phyloP scores from a whole-genome alignment of 139 green algal genomes.

The Coccomyxa sp. region DNA sequence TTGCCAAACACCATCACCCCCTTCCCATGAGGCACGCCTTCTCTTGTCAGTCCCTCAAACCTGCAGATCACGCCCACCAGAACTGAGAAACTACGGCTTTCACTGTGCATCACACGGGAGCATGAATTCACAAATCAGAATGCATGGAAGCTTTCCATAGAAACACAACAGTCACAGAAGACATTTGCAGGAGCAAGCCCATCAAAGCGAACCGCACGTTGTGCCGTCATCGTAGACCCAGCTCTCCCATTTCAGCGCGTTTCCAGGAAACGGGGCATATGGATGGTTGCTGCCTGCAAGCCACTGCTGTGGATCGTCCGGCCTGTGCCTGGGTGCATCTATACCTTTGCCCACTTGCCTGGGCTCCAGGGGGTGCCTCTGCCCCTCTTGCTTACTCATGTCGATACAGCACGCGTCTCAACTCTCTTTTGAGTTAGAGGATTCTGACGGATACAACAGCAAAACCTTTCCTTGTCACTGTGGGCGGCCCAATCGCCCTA shows the following conservation, averaged over 20 bases:
- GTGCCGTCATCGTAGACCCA: slow-evolving; percentile 87
- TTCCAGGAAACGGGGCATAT: slow-evolving; percentile 79
- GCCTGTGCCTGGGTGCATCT: slow-evolving; percentile 2
- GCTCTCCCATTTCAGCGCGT: slow-evolving; percentile 80
- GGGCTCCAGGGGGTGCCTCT: not conserved
- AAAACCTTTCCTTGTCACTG: too few relatives aligned
- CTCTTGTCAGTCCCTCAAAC: slow-evolving; percentile 78
- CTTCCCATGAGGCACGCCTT: slow-evolving; percentile 75
- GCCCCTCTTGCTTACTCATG: too few relatives aligned
- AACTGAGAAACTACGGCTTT: too few relatives aligned
- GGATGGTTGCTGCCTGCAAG: slow-evolving; percentile 47
- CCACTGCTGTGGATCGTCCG: slow-evolving; percentile 8
- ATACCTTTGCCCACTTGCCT: slow-evolving; percentile 17
- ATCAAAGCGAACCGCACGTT: slow-evolving; percentile 52
- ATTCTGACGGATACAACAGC: too few relatives aligned
- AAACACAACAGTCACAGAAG: not conserved
- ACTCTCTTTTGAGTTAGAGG: too few relatives aligned
- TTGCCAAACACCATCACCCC: slow-evolving; percentile 81
- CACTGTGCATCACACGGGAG: too few relatives aligned
- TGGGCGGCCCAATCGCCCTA: too few relatives aligned
- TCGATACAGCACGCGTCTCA: too few relatives aligned
- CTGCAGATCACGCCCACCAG: too few relatives aligned
- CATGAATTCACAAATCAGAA: too few relatives aligned
- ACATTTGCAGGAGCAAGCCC: not conserved
- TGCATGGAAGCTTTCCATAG: too few relatives aligned